These are phyloP conservation scores for Tylopilus sp. DNA, from an alignment of 768 basidiomycete species.

Conservation along the genomic window DNA sequence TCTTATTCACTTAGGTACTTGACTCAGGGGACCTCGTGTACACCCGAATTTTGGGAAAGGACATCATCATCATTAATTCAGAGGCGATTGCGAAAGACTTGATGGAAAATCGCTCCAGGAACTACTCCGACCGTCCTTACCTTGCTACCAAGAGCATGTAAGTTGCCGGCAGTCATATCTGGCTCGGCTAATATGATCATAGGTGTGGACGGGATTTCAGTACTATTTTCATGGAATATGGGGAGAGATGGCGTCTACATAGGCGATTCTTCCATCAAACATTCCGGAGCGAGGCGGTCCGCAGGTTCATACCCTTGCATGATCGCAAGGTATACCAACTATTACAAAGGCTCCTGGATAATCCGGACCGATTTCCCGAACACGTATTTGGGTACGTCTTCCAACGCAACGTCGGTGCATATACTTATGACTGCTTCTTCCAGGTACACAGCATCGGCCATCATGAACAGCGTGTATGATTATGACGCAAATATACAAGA, in stretches of 20 bases:
- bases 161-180: not conserved
- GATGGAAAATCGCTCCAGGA: slow-evolving; percentile 43
- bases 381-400: slow-evolving; percentile 33
- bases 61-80: slow-evolving; percentile 46
- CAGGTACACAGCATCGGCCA: slow-evolving; percentile 20
- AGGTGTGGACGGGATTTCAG: slow-evolving; percentile 22
- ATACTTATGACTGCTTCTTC: not conserved
- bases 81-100: slow-evolving; percentile 41
- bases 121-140: slow-evolving; percentile 51
- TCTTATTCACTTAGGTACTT: not conserved
- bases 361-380: slow-evolving; percentile 31
- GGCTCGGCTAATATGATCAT: not conserved
- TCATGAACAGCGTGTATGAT: slow-evolving; percentile 22
- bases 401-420: not conserved
- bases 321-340: slow-evolving; percentile 30
- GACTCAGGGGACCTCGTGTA: slow-evolving; percentile 44
- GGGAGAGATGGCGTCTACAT: slow-evolving; percentile 32
- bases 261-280: slow-evolving; percentile 30
- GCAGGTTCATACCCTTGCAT: slow-evolving; percentile 30
- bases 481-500: slow-evolving; percentile 9
- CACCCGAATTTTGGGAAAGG: slow-evolving; percentile 43
- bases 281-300: slow-evolving; percentile 20
- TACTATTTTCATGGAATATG: slow-evolving; percentile 29
- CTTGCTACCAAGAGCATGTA: slow-evolving; percentile 16
- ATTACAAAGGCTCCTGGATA: slow-evolving; percentile 32